Conservation (phyloP, 768 basidiomycete genomes). For the Psilocybe cyanescens region DNA sequence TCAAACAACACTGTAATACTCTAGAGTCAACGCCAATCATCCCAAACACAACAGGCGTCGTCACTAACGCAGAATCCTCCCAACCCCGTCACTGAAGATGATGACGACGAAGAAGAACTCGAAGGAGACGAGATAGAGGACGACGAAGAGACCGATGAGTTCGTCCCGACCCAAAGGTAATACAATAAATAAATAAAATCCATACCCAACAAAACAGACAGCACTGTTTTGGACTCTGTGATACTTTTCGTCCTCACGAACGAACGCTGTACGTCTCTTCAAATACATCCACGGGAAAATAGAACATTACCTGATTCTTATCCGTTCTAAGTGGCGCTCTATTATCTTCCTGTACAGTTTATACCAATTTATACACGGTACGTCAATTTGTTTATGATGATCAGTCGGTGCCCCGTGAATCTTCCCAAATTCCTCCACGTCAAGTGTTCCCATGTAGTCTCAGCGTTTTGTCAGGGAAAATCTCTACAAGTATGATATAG, state of each 20-base stretch:
- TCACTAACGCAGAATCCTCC: conserved; percentile 8
- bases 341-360: neutral
- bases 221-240: neutral
- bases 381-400: neutral
- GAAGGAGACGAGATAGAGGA: conserved; percentile 29
- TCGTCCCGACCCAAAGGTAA: conserved; percentile 46
- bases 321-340: neutral
- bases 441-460: neutral
- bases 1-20: conserved; percentile 6
- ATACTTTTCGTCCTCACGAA: conserved; percentile 17
- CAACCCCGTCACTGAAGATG: conserved; percentile 20
- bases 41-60: conserved; percentile 2
- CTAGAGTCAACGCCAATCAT: conserved; percentile 37
- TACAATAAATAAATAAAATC: neutral
- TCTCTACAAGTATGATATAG: neutral
- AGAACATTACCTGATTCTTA: conserved; percentile 7
- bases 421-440: too few relatives aligned
- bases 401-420: neutral
- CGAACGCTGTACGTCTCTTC: conserved; percentile 21
- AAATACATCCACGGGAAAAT: conserved; percentile 6
- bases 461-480: neutral
- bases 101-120: conserved; percentile 16
- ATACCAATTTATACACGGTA: neutral
- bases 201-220: neutral
- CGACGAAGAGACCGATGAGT: conserved; percentile 30